Evolutionary conservation across 1,284 basidiomycete genomes (phyloP).

Genomic region (Anthracocystis setariae): DNA sequence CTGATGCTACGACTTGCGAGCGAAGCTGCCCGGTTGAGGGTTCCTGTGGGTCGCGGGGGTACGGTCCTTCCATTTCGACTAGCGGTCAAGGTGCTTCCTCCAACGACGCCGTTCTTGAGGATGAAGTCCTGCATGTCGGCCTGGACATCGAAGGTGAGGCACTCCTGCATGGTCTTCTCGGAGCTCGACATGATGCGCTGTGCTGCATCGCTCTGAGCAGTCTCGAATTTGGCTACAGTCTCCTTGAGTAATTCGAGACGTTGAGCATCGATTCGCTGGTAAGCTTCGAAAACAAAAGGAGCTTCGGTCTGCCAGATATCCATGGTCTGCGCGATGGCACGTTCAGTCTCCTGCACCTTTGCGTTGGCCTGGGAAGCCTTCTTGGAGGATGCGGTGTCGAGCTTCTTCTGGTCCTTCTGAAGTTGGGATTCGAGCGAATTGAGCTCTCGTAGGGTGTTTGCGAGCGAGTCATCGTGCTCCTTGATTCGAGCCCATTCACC

Average conservation of each 20-base stretch:
- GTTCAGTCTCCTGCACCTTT: slow-evolving; percentile 57
- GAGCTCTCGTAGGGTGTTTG: slow-evolving; percentile 58
- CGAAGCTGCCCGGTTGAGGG: slow-evolving; percentile 27
- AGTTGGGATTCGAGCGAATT: slow-evolving; percentile 62
- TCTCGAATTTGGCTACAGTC: slow-evolving; percentile 58
- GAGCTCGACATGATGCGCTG: slow-evolving; percentile 55
- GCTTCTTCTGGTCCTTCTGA: slow-evolving; percentile 61
- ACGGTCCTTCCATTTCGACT: slow-evolving; percentile 25
- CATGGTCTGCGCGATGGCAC: slow-evolving; percentile 49
- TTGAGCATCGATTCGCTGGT: slow-evolving; percentile 59
- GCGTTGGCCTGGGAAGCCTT: slow-evolving; percentile 50
- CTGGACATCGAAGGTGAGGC: slow-evolving; percentile 54
- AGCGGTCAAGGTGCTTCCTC: slow-evolving; percentile 3
- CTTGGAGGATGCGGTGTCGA: slow-evolving; percentile 59
- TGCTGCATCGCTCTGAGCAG: slow-evolving; percentile 59
- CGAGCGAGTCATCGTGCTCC: slow-evolving; percentile 60
- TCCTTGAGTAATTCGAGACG: slow-evolving; percentile 63
- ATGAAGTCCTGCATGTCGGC: slow-evolving; percentile 62
- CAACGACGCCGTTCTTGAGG: slow-evolving; percentile 40
- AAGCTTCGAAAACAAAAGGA: slow-evolving; percentile 56
- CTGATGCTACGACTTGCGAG: slow-evolving; percentile 45
- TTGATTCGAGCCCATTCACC: slow-evolving; percentile 59
- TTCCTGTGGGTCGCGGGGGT: slow-evolving; percentile 10
- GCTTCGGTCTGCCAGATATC: slow-evolving; percentile 58
- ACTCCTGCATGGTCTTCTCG: slow-evolving; percentile 60